phyloP scores from a whole-genome alignment of 2,329 filamentous ascomycete genomes.

The Tolypocladium guangdongense region DNA sequence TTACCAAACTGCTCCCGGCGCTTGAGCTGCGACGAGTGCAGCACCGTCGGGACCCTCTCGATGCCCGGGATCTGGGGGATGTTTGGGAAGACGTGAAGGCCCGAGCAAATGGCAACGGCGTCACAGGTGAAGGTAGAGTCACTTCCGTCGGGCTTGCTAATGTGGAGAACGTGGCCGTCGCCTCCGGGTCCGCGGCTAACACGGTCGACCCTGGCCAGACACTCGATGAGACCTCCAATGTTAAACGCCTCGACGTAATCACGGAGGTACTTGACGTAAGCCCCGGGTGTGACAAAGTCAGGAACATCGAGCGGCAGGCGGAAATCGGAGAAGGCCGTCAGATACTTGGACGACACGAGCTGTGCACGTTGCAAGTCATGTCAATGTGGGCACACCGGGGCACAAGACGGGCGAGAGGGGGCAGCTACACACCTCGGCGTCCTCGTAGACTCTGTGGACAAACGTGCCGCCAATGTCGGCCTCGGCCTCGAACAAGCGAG shows the following conservation, averaged over 20 bases:
- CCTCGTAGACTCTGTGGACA: conserved; percentile 33
- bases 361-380: conserved; percentile 5
- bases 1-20: conserved; percentile 27
- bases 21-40: conserved; percentile 35
- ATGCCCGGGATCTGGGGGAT: conserved; percentile 28
- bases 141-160: neutral
- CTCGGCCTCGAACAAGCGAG: conserved; percentile 32
- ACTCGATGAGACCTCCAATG: conserved; percentile 25
- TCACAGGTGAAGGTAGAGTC: conserved; percentile 25
- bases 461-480: conserved; percentile 35
- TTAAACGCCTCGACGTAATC: conserved; percentile 27
- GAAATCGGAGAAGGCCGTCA: conserved; percentile 40
- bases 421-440: conserved; percentile 26
- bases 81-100: conserved; percentile 29
- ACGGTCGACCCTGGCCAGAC: conserved; percentile 17
- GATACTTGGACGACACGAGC: conserved; percentile 38
- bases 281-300: conserved; percentile 30
- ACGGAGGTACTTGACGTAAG: conserved; percentile 32
- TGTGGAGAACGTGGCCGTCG: conserved; percentile 6
- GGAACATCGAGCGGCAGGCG: conserved; percentile 28
- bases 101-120: conserved; percentile 34
- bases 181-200: conserved; percentile 10
- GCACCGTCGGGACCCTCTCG: conserved; percentile 20
- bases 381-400: neutral
- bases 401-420: neutral